These are phyloP conservation scores for Scolecobasidium constrictum DNA, from an alignment of 2,329 filamentous ascomycete genomes.

Conservation along the genomic window DNA sequence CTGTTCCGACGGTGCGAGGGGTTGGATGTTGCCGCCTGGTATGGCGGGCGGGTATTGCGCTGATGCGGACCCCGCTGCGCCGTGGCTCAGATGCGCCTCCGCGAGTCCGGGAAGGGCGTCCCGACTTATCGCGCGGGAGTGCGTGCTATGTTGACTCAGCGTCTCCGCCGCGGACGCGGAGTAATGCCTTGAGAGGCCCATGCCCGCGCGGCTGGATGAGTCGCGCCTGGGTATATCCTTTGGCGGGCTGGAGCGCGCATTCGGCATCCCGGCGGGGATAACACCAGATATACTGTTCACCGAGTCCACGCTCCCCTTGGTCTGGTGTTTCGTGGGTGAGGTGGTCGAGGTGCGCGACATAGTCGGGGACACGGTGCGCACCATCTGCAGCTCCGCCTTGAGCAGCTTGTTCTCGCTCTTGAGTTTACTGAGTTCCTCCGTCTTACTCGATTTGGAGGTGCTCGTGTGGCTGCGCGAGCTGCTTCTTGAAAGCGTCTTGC, in stretches of 20 bases:
- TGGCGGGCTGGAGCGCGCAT: slow-evolving; percentile 1
- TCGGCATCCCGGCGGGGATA: slow-evolving; percentile 6
- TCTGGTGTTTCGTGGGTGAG: slow-evolving; percentile 5
- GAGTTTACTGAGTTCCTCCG: slow-evolving; percentile 45
- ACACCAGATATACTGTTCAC: slow-evolving; percentile 10
- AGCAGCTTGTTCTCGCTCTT: slow-evolving; percentile 50
- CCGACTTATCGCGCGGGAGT: not conserved
- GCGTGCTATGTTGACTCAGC: not conserved
- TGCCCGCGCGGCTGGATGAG: slow-evolving; percentile 29
- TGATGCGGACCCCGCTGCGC: slow-evolving; percentile 27
- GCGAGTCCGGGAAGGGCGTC: not conserved
- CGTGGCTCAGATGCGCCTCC: not conserved
- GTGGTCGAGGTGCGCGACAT: too few species aligned
- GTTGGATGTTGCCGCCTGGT: slow-evolving; percentile 12
- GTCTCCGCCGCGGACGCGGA: slow-evolving; percentile 31
- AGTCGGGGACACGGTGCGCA: slow-evolving; percentile 36
- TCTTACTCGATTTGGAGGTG: slow-evolving; percentile 26
- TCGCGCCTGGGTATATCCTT: slow-evolving; percentile 16
- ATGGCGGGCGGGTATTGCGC: slow-evolving; percentile 6
- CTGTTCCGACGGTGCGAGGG: slow-evolving; percentile 46
- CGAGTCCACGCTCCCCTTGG: slow-evolving; percentile 14
- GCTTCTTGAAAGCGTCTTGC: slow-evolving; percentile 24
- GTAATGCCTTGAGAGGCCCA: slow-evolving; percentile 44
- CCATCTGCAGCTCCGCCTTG: slow-evolving; percentile 54
- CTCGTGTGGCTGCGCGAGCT: slow-evolving; percentile 20